Base-by-base conservation (phyloP, 345 rosid species). In the Salix purpurea region DNA sequence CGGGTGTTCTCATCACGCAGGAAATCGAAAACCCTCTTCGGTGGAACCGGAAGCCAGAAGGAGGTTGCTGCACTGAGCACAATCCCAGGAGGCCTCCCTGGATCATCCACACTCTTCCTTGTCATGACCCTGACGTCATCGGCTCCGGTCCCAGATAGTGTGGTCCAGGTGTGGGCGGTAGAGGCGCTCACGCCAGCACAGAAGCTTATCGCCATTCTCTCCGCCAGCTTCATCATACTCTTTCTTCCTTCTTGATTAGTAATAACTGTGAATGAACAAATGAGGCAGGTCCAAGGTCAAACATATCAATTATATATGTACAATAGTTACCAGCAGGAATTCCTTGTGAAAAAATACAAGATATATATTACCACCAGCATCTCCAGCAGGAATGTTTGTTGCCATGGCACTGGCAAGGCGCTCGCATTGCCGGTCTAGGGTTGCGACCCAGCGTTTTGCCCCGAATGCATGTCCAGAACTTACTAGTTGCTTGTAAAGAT, bases 51-150 rank as follows among this genome's bases (percentile, higher is more conserved):
- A 71, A 94, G 83, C 99, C 99, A 96, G 77, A 94, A 94, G 19
- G 99, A 96, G 83, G 98, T 89, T 10, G 97, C 93, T 40, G 94
- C 98, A 75, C 91, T 89, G 13, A 96, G 85, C 52, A 92, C 92
- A 79, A 89, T 83, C 18, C 98, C 97, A 0, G 91, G 91, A 37
- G 98, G 97, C 76, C 89, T 84, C 40, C 99, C 99, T 14, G 97
- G 98, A 75, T 92, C 97, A 77, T 85, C 88, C 0, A 89, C 50
- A 24, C 88, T 96, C 86, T 87, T 91, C 65, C 94, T 67, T 37
- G 96, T 91, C 98, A 91, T 94, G 28, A 94, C 90, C 48, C 93
- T 83, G 5, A 96, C 91, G 72, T 87, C 97, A 32, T 88, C 96
- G 3, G 94, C 88, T 44, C 89, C 90, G 2, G 88, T 86, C 65